phyloP scores from a whole-genome alignment of 2,329 filamentous ascomycete species.

The Myotisia sp. region DNA sequence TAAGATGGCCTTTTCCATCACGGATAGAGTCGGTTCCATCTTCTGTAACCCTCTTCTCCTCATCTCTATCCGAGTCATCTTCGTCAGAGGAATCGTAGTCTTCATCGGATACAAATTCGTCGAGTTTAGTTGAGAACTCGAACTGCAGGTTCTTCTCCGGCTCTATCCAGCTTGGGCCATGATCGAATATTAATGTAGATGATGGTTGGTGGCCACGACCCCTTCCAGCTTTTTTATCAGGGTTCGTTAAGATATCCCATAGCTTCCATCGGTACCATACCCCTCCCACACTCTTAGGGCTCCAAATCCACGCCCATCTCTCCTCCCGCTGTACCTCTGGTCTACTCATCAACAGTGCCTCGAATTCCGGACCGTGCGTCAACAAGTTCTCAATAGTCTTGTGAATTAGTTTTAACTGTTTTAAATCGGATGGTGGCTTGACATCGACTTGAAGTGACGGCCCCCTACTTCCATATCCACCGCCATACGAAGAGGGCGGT shows the following conservation, averaged over 20 bases:
- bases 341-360: conserved; percentile 79
- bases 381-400: conserved; percentile 70
- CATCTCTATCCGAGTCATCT: conserved; percentile 45
- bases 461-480: conserved; percentile 32
- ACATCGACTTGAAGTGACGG: conserved; percentile 54
- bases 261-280: conserved; percentile 88
- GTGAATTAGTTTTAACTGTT: conserved; percentile 70
- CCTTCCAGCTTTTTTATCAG: conserved; percentile 24
- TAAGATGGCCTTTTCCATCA: conserved; percentile 53
- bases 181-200: conserved; percentile 48
- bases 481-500: conserved; percentile 57
- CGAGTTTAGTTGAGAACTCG: conserved; percentile 62
- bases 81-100: conserved; percentile 82
- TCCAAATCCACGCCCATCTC: conserved; percentile 90
- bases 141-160: conserved; percentile 62
- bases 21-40: conserved; percentile 27
- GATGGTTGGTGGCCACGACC: conserved; percentile 33
- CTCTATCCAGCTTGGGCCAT: conserved; percentile 60
- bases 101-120: conserved; percentile 67
- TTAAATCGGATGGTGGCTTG: conserved; percentile 60
- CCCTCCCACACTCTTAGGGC: conserved; percentile 61
- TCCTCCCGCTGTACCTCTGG: conserved; percentile 72
- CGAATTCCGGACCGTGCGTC: conserved; percentile 70
- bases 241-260: conserved; percentile 69
- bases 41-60: conserved; percentile 31